Percentiles rank a stretch among this genome's conserved stretches.
phyloP scores from a whole-genome alignment of 441 rosid genomes.

The Erodium trifolium region DNA sequence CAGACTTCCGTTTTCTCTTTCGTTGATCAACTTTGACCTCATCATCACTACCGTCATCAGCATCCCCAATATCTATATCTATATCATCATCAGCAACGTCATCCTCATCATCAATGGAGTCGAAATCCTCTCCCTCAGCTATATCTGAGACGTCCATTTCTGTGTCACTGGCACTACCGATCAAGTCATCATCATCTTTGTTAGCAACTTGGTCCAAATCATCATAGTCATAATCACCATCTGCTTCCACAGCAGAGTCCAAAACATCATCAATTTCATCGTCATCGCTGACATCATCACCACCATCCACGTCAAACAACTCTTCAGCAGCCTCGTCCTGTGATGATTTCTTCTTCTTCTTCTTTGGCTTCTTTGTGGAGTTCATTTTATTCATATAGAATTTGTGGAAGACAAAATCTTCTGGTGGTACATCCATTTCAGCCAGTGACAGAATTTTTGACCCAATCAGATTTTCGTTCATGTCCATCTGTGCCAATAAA shows the following conservation, averaged over 20 bases:
- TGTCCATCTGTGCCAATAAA: conserved; percentile 51
- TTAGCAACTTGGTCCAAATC: conserved; percentile 60
- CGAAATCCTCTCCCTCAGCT: conserved; percentile 41
- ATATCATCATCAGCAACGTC: conserved; percentile 15
- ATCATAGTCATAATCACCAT: conserved; percentile 66
- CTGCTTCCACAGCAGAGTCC: conserved; percentile 52
- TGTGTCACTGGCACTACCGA: conserved; percentile 51
- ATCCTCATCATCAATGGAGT: conserved; percentile 11
- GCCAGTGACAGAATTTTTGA: conserved; percentile 70
- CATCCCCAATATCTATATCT: conserved; percentile 29
- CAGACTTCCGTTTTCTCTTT: conserved; percentile 41
- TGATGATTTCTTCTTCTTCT: conserved; percentile 62
- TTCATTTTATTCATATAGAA: conserved; percentile 76
- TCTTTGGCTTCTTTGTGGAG: conserved; percentile 42
- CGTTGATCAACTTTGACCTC: conserved; percentile 19
- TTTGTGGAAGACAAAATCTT: conserved; percentile 83
- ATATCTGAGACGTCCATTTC: conserved; percentile 45
- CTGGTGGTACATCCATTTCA: conserved; percentile 81
- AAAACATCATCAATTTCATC: conserved; percentile 79
- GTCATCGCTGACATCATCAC: conserved; percentile 70
- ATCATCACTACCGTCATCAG: conserved; percentile 24
- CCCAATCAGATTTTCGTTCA: conserved; percentile 68
- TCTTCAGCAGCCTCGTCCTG: conserved; percentile 74
- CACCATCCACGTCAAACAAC: conserved; percentile 52
- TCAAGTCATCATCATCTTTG: conserved; percentile 67